These are phyloP conservation scores for Hypoxylon sp. DNA, from an alignment of 2,329 filamentous ascomycete species.

Conservation along the genomic window DNA sequence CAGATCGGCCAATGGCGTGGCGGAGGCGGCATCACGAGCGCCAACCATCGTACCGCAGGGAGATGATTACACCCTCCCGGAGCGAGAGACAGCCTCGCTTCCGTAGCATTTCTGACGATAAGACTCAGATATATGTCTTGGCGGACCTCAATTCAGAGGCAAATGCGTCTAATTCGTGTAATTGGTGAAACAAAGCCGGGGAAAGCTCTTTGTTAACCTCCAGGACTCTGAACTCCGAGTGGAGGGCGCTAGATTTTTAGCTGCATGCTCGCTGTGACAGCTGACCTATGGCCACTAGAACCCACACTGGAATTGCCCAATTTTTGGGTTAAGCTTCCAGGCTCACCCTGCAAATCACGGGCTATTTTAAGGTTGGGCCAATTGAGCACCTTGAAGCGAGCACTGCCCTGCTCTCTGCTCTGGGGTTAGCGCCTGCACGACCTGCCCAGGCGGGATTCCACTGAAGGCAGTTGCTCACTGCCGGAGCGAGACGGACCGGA, in stretches of 20 bases:
- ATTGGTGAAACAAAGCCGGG: slow-evolving; percentile 5
- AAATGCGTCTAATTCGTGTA: slow-evolving; percentile 18
- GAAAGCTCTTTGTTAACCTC: slow-evolving; percentile 10
- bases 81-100: slow-evolving; percentile 11
- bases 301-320: background rate
- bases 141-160: slow-evolving; percentile 18
- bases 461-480: background rate
- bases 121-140: slow-evolving; percentile 35
- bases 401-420: background rate
- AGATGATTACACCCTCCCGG: slow-evolving; percentile 40
- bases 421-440: background rate
- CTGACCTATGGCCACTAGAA: slow-evolving; percentile 26
- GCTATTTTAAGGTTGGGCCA: slow-evolving; percentile 27
- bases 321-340: slow-evolving; percentile 1
- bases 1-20: slow-evolving; percentile 37
- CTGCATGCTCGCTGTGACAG: slow-evolving; percentile 30
- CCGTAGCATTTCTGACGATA: slow-evolving; percentile 11
- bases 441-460: no score
- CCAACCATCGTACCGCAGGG: slow-evolving; percentile 31
- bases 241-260: slow-evolving; percentile 21
- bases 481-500: slow-evolving; percentile 36
- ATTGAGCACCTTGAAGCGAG: slow-evolving; percentile 7
- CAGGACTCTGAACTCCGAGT: slow-evolving; percentile 18
- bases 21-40: slow-evolving; percentile 36
- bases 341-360: background rate